phyloP scores from a whole-genome alignment of 1,284 basidiomycete species.

The Entoloma clypeatum region DNA sequence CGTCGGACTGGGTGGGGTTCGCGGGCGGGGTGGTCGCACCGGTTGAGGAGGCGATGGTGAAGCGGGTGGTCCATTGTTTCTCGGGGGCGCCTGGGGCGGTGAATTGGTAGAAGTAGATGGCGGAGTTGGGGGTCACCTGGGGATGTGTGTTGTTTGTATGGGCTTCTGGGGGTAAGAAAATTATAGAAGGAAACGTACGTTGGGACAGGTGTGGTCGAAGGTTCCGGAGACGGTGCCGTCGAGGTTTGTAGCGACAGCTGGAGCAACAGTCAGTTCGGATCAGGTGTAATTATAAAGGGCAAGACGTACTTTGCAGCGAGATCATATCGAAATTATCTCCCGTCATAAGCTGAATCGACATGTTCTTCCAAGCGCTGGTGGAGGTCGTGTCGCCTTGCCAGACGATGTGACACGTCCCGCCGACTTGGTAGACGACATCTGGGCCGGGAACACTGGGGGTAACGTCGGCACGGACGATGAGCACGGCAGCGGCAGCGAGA shows the following conservation, averaged over 20 bases:
- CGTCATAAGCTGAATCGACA: conserved; percentile 76
- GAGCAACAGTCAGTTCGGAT: not conserved
- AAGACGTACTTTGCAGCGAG: conserved; percentile 56
- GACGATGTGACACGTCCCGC: conserved; percentile 45
- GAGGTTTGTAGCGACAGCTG: conserved; percentile 51
- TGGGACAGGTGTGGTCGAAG: conserved; percentile 65
- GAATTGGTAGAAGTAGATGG: conserved; percentile 83
- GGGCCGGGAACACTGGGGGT: conserved; percentile 54
- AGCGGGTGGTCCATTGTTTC: conserved; percentile 76
- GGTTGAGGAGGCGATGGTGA: conserved; percentile 62
- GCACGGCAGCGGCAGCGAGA: conserved; percentile 33
- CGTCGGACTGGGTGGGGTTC: conserved; percentile 52
- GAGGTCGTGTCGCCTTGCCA: conserved; percentile 52
- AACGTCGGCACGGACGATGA: conserved; percentile 46
- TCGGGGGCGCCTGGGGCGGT: conserved; percentile 38
- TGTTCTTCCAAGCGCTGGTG: conserved; percentile 57
- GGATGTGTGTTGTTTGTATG: conserved; percentile 1
- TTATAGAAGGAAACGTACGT: conserved; percentile 34
- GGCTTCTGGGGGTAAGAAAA: not conserved
- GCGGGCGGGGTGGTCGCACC: conserved; percentile 50
- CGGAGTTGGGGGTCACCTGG: conserved; percentile 64
- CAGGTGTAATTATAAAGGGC: not conserved
- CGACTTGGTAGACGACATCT: conserved; percentile 52
- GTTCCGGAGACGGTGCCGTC: conserved; percentile 57
- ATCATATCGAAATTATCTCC: conserved; percentile 73